A percentile compares a stretch with the other conserved stretches of the same genome.
Conservation (phyloP, 805 yeast species). For the Saccharomyces jurei region DNA sequence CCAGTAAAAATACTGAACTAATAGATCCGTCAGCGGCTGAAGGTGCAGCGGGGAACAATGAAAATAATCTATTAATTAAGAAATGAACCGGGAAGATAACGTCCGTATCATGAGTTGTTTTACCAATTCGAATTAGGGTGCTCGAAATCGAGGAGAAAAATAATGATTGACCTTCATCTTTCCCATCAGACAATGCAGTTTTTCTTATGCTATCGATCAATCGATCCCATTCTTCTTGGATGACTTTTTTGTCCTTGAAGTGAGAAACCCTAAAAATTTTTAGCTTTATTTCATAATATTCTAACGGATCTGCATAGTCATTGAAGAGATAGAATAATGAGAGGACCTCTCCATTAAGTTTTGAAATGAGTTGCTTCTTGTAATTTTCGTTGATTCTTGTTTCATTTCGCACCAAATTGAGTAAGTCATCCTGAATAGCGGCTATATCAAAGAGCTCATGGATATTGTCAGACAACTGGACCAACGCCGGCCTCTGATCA, state of each 20-base stretch:
- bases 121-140: slow-evolving; percentile 42
- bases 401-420: slow-evolving; percentile 39
- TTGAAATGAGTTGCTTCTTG: slow-evolving; percentile 39
- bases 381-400: slow-evolving; percentile 34
- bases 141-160: slow-evolving; percentile 30
- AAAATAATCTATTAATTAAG: slow-evolving; percentile 54
- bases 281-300: slow-evolving; percentile 72
- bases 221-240: slow-evolving; percentile 67
- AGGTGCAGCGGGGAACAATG: slow-evolving; percentile 38
- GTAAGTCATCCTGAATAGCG: slow-evolving; percentile 52
- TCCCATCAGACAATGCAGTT: slow-evolving; percentile 17
- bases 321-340: slow-evolving; percentile 72
- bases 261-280: slow-evolving; percentile 72
- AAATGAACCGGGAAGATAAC: slow-evolving; percentile 71
- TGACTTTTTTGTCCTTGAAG: slow-evolving; percentile 71
- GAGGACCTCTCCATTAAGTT: slow-evolving; percentile 53
- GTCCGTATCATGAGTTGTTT: slow-evolving; percentile 54
- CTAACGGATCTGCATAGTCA: slow-evolving; percentile 74
- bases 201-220: slow-evolving; percentile 43
- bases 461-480: slow-evolving; percentile 54
- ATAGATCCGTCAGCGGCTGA: slow-evolving; percentile 42
- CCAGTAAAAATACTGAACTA: slow-evolving; percentile 49
- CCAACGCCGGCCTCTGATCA: slow-evolving; percentile 61
- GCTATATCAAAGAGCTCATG: slow-evolving; percentile 79
- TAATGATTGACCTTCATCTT: slow-evolving; percentile 16